Percentiles rank a stretch among this genome's conserved stretches.
Evolutionary conservation across 257 asterid genomes (phyloP).

Genomic region (Capsicum rhomboideum): DNA sequence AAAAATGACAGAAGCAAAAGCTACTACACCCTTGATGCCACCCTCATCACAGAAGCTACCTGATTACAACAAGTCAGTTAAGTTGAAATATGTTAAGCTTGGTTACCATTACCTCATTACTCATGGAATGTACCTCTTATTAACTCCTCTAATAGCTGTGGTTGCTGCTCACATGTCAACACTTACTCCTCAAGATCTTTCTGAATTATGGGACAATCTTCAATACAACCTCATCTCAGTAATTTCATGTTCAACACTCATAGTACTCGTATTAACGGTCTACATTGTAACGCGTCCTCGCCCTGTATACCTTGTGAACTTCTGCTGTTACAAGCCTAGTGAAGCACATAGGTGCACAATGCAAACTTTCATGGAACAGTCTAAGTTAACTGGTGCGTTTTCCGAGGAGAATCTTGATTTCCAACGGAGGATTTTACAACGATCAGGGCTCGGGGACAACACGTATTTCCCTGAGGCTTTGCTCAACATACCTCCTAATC

Average conservation of each 20-base stretch:
- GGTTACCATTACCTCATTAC: constrained; percentile 31
- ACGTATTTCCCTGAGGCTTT: constrained; percentile 34
- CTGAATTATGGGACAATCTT: constrained; percentile 28
- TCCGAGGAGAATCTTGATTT: constrained; percentile 30
- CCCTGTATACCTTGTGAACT: constrained; percentile 29
- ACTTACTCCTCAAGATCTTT: constrained; percentile 15
- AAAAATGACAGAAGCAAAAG: constrained; percentile 16
- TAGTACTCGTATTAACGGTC: constrained; percentile 21
- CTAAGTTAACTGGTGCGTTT: constrained; percentile 18
- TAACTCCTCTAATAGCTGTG: constrained; percentile 13
- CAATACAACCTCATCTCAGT: constrained; percentile 26
- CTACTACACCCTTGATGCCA: constrained; percentile 12
- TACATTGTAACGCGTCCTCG: constrained; percentile 29
- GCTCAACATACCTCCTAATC: constrained; percentile 29
- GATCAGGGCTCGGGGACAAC: constrained; percentile 33
- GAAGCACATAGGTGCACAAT: constrained; percentile 23
- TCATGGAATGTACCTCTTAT: constrained; percentile 28
- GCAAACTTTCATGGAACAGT: constrained; percentile 26
- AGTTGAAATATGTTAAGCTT: constrained; percentile 30
- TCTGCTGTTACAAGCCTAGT: constrained; percentile 29
- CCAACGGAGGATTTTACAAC: constrained; percentile 24
- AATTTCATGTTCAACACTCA: constrained; percentile 19
- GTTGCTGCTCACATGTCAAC: constrained; percentile 31
- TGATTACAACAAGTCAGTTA: constrained; percentile 27
- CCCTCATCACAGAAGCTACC: constrained; percentile 27